Conservation (phyloP, 345 rosid species). For the Crucihimalaya himalaica region DNA sequence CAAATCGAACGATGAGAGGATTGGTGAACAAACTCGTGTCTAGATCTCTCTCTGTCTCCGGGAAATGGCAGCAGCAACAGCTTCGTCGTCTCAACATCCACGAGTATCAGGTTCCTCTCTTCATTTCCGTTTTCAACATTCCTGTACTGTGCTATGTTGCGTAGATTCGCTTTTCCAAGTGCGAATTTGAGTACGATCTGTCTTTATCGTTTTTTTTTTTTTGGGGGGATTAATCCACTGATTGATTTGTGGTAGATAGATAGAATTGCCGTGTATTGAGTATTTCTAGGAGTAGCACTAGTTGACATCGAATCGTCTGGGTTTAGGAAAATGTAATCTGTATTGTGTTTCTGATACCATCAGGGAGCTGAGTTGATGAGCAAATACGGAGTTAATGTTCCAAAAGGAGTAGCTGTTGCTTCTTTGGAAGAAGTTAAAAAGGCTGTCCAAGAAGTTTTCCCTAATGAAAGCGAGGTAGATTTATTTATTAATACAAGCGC, state of each 20-base stretch:
- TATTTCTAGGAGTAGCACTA: neutral
- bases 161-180: slow-evolving; percentile 6
- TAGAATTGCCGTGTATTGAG: neutral
- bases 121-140: neutral
- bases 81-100: slow-evolving; percentile 98
- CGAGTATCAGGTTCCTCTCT: slow-evolving; percentile 76
- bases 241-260: slow-evolving; percentile 9
- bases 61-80: slow-evolving; percentile 90
- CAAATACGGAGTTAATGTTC: slow-evolving; percentile 88
- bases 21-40: slow-evolving; percentile 71
- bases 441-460: slow-evolving; percentile 62
- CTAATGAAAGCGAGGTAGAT: slow-evolving; percentile 73
- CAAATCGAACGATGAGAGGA: slow-evolving; percentile 59
- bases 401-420: slow-evolving; percentile 82
- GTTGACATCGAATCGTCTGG: neutral
- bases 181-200: slow-evolving; percentile 6
- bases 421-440: slow-evolving; percentile 66
- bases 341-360: neutral
- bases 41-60: slow-evolving; percentile 76
- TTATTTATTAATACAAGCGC: neutral
- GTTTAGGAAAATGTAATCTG: slow-evolving; percentile 15
- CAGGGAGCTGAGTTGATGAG: slow-evolving; percentile 97
- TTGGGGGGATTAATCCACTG: slow-evolving; percentile 6
- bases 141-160: neutral
- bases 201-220: neutral